A percentile compares a stretch with the other conserved stretches of the same genome.
These are phyloP conservation scores for Diaporthe eres DNA, from an alignment of 2,329 filamentous ascomycete genomes.

Conservation along the genomic window DNA sequence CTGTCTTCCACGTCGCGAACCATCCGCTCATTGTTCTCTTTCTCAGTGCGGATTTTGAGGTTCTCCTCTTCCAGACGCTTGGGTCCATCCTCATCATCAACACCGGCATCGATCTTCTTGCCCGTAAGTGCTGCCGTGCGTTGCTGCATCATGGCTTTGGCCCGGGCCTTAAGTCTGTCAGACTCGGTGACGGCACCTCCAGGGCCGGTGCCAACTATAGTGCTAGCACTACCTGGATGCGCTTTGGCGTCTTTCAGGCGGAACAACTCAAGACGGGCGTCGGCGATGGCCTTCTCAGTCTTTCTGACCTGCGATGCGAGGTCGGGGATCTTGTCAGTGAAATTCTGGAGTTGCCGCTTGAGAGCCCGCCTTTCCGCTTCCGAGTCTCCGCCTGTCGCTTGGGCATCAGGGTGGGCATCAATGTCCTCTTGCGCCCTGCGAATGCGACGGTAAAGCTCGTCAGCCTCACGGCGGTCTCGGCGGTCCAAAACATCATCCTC, in stretches of 20 bases:
- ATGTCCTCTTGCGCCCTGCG: constrained; percentile 95
- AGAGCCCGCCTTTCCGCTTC: constrained; percentile 89
- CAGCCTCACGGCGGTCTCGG: constrained; percentile 90
- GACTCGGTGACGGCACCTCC: constrained; percentile 92
- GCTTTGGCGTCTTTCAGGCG: constrained; percentile 93
- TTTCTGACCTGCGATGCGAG: constrained; percentile 92
- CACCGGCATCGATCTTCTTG: constrained; percentile 77
- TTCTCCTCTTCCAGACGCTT: constrained; percentile 92
- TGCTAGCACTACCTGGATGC: constrained; percentile 83
- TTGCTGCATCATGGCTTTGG: constrained; percentile 99
- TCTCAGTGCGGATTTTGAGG: constrained; percentile 83
- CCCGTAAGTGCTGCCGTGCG: constrained; percentile 93
- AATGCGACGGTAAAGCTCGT: constrained; percentile 94
- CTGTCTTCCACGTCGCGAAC: constrained; percentile 97
- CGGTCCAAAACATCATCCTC: constrained; percentile 94
- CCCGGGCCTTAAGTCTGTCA: constrained; percentile 93
- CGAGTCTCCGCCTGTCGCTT: constrained; percentile 79
- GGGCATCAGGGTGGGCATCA: constrained; percentile 87
- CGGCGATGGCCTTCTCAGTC: constrained; percentile 92
- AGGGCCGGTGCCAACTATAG: constrained; percentile 92
- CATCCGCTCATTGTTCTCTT: constrained; percentile 96
- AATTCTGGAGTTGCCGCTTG: constrained; percentile 88
- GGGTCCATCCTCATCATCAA: constrained; percentile 83
- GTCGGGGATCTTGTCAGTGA: constrained; percentile 92
- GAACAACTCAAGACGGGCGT: constrained; percentile 93